Evolutionary conservation across 768 basidiomycete genomes (phyloP), one percentile per base, ranked within the genome.

Genomic region (Amanita subjunquillea): DNA sequence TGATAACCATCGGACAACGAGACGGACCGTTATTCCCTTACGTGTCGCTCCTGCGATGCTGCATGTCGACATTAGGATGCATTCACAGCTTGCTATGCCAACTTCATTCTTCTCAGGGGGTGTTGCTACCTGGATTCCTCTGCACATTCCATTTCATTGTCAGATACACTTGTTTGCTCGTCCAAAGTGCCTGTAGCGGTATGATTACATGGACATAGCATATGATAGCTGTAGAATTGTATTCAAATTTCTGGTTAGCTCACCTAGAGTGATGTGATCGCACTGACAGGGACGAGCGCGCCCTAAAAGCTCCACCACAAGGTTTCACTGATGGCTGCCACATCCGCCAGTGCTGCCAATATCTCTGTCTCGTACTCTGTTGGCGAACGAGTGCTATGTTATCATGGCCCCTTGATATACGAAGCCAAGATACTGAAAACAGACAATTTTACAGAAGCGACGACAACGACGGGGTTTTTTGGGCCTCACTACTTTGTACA

Each of bases 401-500:
- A 87, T 65, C 95, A 98, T 59, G 95, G 95, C 0, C 93, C 92
- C 10, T 78, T 97, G 51, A 82, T 97, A 55, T 98, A 98, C 66
- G 92, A 95, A 68, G 94, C 94, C 9, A 95, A 97, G 67, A 74
- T 97, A n/a, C 76, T 94, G 58, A 74, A 76, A 57, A 65, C 69
- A 3, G 81, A 84, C 54, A 75, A 70, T 38, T 84, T 82, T 69
- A 80, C 83, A 54, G 83, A 85, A 59, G 67, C 72, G 15, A 82
- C 72, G 51, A 78, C 83, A 0, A 73, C 78, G 39, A 75, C 78
- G 4, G 80, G 82, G 5, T 64, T 67, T 8, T 66, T 77, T 2
- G 95, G 94, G 5, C 79, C 82, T 3, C 91, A 95, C 60, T 97
- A 91, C 68, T 85, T 88, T 55, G 94, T 99, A 37, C 96, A 99